Base-by-base conservation (phyloP, 2,329 filamentous ascomycete species). In the Alternaria tenuissima region DNA sequence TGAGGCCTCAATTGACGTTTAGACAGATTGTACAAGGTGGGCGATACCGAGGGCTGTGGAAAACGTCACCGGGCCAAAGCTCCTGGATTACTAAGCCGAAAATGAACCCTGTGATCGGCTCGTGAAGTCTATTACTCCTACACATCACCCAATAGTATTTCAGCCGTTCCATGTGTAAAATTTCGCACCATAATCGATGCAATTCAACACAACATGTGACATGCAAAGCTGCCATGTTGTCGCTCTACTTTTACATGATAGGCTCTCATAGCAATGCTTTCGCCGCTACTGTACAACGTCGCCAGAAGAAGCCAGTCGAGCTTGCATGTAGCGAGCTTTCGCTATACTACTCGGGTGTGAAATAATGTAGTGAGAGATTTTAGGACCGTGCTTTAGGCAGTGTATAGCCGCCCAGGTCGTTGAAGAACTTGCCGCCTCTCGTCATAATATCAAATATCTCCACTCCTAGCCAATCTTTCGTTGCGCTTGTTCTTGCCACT, bases 361-460 rank as follows among this genome's bases (percentile, higher is more conserved):
- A 7, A 32, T 4, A 32, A 47, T 18, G 26, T 30, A 8, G 44
- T 34, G 32, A 38, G 16, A 26, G 32, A 32, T 26, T 36, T 64
- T 30, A 69, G 8, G 41, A 55, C 4, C 67, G 64, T 7, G 66
- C 62, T 43, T 73, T 75, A 9, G 76, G 77, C 20, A 79, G 47
- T 9, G 73, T 72, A 47, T 79, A 78, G 2, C 77, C 76, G 8
- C 75, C 75, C 53, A 78, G 65, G 6, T 73, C 69, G 24, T 73
- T 70, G 48, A 78, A 78, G 52, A 79, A 77, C 57, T 72, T 72
- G 7, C 72, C 73, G 3, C 73, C 76, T 42, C 70, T 66, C 5
- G 55, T 64, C 74, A 79, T 75, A 3, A 77, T 59, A 24, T 69
- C 55, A 3, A 70, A 63, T 49, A 78, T 76, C 24, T 78, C 76